Base-by-base conservation (phyloP, 108 stramenopile genomes). In the Skeletonema grethae region DNA sequence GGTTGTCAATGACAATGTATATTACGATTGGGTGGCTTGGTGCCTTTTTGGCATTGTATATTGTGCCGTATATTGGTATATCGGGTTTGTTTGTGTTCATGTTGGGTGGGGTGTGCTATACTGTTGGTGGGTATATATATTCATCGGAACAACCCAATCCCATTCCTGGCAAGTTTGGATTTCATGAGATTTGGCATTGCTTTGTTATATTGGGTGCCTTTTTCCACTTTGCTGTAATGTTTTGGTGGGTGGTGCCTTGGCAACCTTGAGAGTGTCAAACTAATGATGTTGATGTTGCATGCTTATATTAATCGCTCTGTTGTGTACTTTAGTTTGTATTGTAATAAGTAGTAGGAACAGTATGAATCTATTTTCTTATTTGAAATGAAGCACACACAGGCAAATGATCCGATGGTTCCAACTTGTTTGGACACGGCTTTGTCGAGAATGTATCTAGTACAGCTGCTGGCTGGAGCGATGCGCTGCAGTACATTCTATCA, bases 401-500 rank as follows among this genome's bases (percentile, higher is more conserved):
- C n/a, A 97, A 70, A 84, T 97, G 96, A 67, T 97, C 96, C 7
- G 91, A 92, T 2, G 96, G 91, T 63, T 97, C 95, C 15, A 69
- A 58, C 13, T 86, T 74, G 72, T 96, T 97, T 15, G 96, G 96
- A 69, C 95, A 82, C 31, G 87, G 65, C 32, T 39, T 24, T 3
- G 72, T 66, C 31, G 76, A 82, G 11, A 77, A 25, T 36, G 82
- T 84, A 66, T 92, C 88, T 46, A 90, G 24, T 20, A 96, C 88
- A 30, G 90, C 84, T 22, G 68, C 50, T 57, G 91, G 88, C 30
- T 48, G 18, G 9, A 92, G 30, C 9, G 87, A 75, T 39, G 63
- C 61, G 20, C 75, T 80, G 48, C 87, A 91, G 61, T 96, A 97
- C 69, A 97, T 90, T 41, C 94, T 86, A 70, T 97, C 96, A 73